Conservation (phyloP, 176 grass and related monocot genomes). For the Canna indica region DNA sequence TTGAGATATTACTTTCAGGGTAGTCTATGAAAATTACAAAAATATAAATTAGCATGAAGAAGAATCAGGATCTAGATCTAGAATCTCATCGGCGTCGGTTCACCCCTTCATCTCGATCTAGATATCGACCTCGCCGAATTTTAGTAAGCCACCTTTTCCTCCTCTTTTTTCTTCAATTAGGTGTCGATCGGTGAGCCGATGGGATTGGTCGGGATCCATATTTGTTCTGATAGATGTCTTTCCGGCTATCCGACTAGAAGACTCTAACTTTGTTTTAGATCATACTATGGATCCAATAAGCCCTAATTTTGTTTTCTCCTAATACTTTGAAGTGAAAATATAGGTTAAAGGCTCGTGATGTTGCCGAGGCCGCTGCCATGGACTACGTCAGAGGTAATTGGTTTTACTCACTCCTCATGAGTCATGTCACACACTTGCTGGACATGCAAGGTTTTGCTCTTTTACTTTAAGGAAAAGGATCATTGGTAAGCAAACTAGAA, state of each 20-base stretch:
- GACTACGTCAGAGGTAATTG: constrained; percentile 75
- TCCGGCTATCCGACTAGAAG: not conserved
- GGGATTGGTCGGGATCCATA: too few species aligned
- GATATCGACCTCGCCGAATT: not conserved
- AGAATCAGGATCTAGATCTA: too few species aligned
- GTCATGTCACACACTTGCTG: not conserved
- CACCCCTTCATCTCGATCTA: not conserved
- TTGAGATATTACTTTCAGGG: too few species aligned
- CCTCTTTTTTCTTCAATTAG: not conserved
- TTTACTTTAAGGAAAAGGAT: not conserved
- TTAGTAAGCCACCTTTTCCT: not conserved
- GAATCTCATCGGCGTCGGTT: too few species aligned
- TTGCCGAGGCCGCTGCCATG: constrained; percentile 59
- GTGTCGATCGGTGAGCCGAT: not conserved
- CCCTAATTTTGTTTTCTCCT: not conserved
- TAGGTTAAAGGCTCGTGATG: constrained; percentile 41
- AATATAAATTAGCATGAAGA: too few species aligned
- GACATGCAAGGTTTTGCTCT: not conserved
- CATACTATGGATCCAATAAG: not conserved
- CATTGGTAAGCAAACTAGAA: not conserved
- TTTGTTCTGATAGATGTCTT: too few species aligned
- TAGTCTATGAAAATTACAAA: too few species aligned
- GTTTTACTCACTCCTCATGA: not conserved
- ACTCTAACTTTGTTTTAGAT: not conserved
- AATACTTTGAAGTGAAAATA: not conserved